Evolutionary conservation across 31 red algal genomes (phyloP).

Genomic region (Porphyra umbilicalis): DNA sequence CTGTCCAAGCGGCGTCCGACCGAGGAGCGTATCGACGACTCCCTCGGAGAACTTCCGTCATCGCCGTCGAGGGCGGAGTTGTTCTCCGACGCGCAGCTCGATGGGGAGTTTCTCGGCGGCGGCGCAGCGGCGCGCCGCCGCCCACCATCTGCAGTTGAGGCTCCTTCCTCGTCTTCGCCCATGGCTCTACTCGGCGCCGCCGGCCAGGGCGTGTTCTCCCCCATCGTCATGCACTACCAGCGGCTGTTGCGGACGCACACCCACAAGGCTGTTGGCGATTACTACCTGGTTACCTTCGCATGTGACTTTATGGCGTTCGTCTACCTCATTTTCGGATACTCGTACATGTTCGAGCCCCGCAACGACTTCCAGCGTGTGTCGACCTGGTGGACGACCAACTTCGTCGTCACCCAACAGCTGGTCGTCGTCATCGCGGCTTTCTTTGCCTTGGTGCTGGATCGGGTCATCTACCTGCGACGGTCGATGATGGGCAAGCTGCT

Average conservation of each 20-base stretch:
- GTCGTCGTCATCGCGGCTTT: slow-evolving; percentile 34
- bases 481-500: slow-evolving; percentile 37
- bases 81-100: background rate
- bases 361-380: background rate
- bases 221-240: slow-evolving; percentile 15
- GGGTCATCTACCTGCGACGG: slow-evolving; percentile 41
- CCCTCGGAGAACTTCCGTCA: background rate
- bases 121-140: background rate
- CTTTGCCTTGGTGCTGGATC: slow-evolving; percentile 26
- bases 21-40: background rate
- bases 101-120: background rate
- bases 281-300: slow-evolving; percentile 37
- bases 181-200: background rate
- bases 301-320: slow-evolving; percentile 56
- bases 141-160: background rate
- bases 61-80: background rate
- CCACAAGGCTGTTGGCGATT: slow-evolving; percentile 49
- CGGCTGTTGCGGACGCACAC: slow-evolving; percentile 27
- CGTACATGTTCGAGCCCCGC: slow-evolving; percentile 25
- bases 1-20: background rate
- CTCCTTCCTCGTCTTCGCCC: background rate
- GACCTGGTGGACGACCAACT: slow-evolving; percentile 64
- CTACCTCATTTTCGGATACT: slow-evolving; percentile 50
- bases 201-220: background rate
- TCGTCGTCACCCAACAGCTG: slow-evolving; percentile 33